phyloP scores from a whole-genome alignment of 1,284 basidiomycete species.

The Athelia sp. region DNA sequence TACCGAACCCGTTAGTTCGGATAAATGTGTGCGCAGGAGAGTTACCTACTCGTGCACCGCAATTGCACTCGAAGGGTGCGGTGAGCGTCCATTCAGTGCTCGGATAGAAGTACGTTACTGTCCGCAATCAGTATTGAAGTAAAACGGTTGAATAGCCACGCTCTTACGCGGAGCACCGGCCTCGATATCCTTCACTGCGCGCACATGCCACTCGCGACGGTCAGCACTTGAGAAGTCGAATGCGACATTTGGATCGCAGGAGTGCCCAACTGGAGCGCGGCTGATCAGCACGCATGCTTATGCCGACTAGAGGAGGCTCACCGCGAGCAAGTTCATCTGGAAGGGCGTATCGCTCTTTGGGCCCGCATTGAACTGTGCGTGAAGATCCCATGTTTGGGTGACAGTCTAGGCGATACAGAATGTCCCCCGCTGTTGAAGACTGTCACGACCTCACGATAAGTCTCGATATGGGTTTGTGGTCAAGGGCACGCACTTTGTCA shows the following conservation, averaged over 20 bases:
- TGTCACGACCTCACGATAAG: neutral
- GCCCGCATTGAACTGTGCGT: slow-evolving; percentile 35
- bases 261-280: slow-evolving; percentile 49
- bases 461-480: neutral
- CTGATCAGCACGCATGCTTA: neutral
- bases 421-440: too few species aligned
- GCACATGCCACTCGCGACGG: slow-evolving; percentile 31
- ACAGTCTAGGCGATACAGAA: too few species aligned
- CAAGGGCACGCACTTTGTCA: neutral
- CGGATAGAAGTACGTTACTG: slow-evolving; percentile 64
- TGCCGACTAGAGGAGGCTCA: slow-evolving; percentile 13
- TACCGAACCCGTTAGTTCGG: neutral
- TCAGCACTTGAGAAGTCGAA: slow-evolving; percentile 44
- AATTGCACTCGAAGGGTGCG: slow-evolving; percentile 56
- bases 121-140: neutral
- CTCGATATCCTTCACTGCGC: slow-evolving; percentile 31
- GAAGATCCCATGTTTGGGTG: too few species aligned
- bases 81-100: slow-evolving; percentile 72
- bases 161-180: slow-evolving; percentile 37
- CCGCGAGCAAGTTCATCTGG: slow-evolving; percentile 63
- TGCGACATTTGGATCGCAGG: slow-evolving; percentile 56
- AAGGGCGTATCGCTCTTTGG: slow-evolving; percentile 51
- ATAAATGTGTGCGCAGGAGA: neutral
- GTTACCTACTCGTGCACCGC: slow-evolving; percentile 32
- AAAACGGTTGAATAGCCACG: neutral